A percentile compares a stretch with the other conserved stretches of the same genome.
Conservation (phyloP, 2,329 filamentous ascomycete species). For the Aspergillus fumigatus region DNA sequence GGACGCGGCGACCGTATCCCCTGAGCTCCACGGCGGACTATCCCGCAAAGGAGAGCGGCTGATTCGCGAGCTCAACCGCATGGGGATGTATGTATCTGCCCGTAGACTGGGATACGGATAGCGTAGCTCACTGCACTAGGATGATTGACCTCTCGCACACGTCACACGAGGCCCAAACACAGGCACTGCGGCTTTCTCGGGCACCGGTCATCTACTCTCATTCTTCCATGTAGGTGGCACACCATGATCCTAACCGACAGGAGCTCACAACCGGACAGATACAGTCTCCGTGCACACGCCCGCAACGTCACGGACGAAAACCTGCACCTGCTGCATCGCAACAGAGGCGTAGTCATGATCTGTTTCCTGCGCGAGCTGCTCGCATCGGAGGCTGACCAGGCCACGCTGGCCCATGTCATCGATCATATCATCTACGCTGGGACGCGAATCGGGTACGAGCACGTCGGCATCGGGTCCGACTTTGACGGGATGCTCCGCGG, state of each 20-base stretch:
- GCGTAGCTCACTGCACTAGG: background rate
- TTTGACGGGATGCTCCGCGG: slow-evolving; percentile 20
- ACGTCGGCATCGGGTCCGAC: slow-evolving; percentile 28
- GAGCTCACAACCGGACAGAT: background rate
- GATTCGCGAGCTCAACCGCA: background rate
- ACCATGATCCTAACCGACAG: too few species aligned
- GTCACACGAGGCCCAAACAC: background rate
- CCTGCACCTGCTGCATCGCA: background rate
- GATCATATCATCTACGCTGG: slow-evolving; percentile 25
- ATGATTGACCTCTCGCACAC: background rate
- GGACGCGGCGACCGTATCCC: background rate
- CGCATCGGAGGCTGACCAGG: background rate
- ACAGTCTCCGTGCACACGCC: background rate
- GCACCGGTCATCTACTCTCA: background rate
- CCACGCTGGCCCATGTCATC: background rate
- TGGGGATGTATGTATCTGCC: background rate
- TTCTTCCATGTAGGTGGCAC: background rate
- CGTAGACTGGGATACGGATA: too few species aligned
- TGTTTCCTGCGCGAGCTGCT: background rate
- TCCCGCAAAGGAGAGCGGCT: background rate
- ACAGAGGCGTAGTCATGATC: background rate
- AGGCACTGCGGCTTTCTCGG: background rate
- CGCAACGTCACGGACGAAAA: background rate
- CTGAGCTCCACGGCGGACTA: background rate
- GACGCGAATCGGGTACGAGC: slow-evolving; percentile 18